phyloP scores from a whole-genome alignment of 805 yeast genomes.

The Nadsonia fulvescens region DNA sequence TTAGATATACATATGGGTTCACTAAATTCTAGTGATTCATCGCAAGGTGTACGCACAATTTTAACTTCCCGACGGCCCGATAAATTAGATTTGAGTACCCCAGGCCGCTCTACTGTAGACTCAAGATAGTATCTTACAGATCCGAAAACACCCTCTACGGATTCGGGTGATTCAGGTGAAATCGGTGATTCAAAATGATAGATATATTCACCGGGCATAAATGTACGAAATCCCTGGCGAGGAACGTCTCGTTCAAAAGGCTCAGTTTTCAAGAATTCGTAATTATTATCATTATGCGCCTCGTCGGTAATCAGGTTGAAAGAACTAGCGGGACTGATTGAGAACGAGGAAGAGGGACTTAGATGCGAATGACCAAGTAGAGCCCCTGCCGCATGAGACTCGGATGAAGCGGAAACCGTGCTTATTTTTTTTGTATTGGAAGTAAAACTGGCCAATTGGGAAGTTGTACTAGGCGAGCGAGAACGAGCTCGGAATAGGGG shows the following conservation, averaged over 20 bases:
- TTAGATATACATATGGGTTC: constrained; percentile 85
- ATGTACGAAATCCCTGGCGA: constrained; percentile 26
- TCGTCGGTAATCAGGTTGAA: too few relatives aligned
- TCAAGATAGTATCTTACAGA: constrained; percentile 52
- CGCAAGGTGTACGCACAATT: constrained; percentile 60
- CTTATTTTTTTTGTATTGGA: too few relatives aligned
- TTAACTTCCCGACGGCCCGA: constrained; percentile 43
- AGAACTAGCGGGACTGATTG: too few relatives aligned
- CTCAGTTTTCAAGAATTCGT: constrained; percentile 1
- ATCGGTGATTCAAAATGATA: constrained; percentile 85
- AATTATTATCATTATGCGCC: too few relatives aligned
- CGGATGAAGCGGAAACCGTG: too few relatives aligned
- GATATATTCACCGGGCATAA: constrained; percentile 78
- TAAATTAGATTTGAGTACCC: constrained; percentile 71
- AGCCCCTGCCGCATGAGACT: too few relatives aligned
- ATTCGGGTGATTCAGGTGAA: constrained; percentile 67
- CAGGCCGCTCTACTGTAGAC: constrained; percentile 54
- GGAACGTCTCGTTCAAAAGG: constrained; percentile 5
- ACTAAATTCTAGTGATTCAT: constrained; percentile 64
- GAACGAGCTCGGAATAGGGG: constrained; percentile 6
- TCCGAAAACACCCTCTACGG: constrained; percentile 67
- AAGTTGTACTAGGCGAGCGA: constrained; percentile 2
- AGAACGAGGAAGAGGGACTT: background rate
- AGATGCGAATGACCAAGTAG: too few relatives aligned
- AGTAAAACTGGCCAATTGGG: too few relatives aligned